phyloP scores from a whole-genome alignment of 2,329 filamentous ascomycete species.

The Alternaria sp. region DNA sequence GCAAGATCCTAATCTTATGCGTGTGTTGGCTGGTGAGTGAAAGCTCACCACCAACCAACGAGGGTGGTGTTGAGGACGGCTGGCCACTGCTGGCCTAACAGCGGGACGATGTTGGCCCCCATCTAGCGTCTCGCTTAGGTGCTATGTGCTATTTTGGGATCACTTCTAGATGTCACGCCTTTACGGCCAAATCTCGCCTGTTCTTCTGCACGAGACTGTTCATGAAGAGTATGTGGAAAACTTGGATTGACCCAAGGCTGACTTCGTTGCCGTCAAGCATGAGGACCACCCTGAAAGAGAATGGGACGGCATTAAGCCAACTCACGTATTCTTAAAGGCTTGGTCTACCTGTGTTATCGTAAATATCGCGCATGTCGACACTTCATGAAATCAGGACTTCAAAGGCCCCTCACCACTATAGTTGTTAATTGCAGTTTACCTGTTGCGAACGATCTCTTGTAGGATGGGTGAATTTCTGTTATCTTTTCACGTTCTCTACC shows the following conservation, averaged over 20 bases:
- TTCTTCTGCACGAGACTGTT: background rate
- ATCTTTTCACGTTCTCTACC: no score
- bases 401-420: no score
- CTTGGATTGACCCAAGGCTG: background rate
- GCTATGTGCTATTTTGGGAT: conserved; percentile 15
- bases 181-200: background rate
- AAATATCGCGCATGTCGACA: no score
- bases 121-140: conserved; percentile 16
- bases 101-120: conserved; percentile 17
- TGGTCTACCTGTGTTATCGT: no score
- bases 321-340: background rate
- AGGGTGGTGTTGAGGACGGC: conserved; percentile 22
- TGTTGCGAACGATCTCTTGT: no score
- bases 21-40: conserved; percentile 13
- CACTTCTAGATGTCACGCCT: conserved; percentile 4
- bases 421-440: no score
- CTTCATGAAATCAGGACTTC: no score
- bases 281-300: background rate
- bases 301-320: conserved; percentile 1
- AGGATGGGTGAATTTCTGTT: no score
- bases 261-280: background rate
- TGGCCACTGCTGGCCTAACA: conserved; percentile 9
- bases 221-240: background rate
- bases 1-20: conserved; percentile 14
- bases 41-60: conserved; percentile 22